Conservation (phyloP, 2,329 filamentous ascomycete genomes). For the Aurifilum marmelostoma region DNA sequence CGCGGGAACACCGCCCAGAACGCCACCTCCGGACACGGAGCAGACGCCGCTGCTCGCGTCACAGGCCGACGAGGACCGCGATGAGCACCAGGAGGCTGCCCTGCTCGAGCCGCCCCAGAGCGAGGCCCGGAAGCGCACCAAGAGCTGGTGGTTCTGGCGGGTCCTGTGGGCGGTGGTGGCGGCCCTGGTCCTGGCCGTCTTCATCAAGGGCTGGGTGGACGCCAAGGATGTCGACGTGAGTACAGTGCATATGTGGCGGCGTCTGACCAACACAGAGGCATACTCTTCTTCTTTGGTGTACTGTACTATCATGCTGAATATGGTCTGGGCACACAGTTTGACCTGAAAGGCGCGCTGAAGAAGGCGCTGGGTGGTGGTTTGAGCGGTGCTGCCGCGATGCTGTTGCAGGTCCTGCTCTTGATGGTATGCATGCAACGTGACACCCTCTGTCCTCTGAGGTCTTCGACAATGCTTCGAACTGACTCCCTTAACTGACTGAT, state of each 20-base stretch:
- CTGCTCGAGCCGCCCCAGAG: conserved; percentile 31
- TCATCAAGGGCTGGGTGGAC: conserved; percentile 52
- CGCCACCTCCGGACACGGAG: conserved; percentile 19
- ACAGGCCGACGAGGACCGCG: conserved; percentile 17
- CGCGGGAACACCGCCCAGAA: conserved; percentile 22
- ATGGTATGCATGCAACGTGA: conserved; percentile 42
- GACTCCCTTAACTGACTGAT: not conserved
- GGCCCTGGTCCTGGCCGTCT: conserved; percentile 40
- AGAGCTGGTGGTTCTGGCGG: conserved; percentile 41
- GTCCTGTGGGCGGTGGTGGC: conserved; percentile 41
- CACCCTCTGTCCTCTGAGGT: too few species aligned
- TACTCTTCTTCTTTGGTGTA: too few species aligned
- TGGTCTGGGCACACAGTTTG: conserved; percentile 40
- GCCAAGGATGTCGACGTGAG: conserved; percentile 45
- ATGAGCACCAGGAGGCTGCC: conserved; percentile 32
- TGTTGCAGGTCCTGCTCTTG: conserved; percentile 50
- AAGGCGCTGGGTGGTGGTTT: conserved; percentile 50
- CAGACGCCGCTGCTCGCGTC: conserved; percentile 28
- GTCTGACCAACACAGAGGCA: too few species aligned
- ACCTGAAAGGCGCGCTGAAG: conserved; percentile 48
- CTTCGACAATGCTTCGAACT: too few species aligned
- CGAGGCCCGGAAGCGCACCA: conserved; percentile 21
- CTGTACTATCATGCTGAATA: too few species aligned
- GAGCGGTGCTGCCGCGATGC: conserved; percentile 52
- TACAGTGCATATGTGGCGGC: conserved; percentile 4